phyloP scores from a whole-genome alignment of 441 rosid species.

The Aleurites moluccanus region DNA sequence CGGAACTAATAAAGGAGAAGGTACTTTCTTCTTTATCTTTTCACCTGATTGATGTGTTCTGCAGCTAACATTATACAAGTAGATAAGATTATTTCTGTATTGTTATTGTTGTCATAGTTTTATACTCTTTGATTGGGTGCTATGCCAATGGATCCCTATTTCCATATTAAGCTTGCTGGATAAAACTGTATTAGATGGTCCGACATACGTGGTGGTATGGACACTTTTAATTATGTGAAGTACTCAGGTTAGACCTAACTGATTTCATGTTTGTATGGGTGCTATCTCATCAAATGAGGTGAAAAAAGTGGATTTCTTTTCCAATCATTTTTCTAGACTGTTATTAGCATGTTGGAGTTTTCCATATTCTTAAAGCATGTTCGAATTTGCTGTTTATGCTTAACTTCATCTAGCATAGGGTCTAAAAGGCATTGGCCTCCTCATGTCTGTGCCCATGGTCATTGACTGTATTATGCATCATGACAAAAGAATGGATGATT shows the following conservation, averaged over 20 bases:
- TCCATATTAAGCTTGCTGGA: background rate
- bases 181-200: background rate
- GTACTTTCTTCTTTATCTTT: constrained; percentile 38
- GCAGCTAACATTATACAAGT: constrained; percentile 5
- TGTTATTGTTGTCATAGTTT: background rate
- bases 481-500: background rate
- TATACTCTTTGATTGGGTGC: background rate
- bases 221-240: background rate
- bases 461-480: background rate
- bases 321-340: background rate
- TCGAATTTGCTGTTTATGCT: background rate
- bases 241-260: background rate
- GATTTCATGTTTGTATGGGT: background rate
- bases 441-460: background rate
- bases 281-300: background rate
- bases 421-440: background rate
- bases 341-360: background rate
- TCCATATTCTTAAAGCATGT: background rate
- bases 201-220: background rate
- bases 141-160: background rate
- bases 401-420: background rate
- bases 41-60: constrained; percentile 14
- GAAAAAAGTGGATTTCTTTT: background rate
- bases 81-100: background rate
- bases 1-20: constrained; percentile 69